phyloP scores from a whole-genome alignment of 2,329 filamentous ascomycete genomes.

The Colletotrichum sp. region DNA sequence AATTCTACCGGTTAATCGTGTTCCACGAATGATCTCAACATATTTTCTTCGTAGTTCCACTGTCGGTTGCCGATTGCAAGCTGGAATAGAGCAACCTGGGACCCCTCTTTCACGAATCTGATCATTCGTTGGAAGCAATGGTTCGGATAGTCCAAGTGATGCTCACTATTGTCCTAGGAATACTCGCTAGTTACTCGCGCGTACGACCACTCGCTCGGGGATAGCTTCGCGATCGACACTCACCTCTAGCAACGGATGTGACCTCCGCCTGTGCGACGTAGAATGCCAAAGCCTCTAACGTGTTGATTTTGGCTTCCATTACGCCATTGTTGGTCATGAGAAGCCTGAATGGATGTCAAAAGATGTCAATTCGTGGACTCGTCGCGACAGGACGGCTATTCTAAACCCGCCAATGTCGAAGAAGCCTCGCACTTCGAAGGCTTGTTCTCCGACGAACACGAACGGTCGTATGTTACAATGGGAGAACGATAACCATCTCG shows the following conservation, averaged over 20 bases:
- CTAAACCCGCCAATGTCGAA: not conserved
- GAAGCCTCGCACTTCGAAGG: rapidly evolving
- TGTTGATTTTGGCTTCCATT: not conserved
- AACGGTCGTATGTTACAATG: not conserved
- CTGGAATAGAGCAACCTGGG: not conserved
- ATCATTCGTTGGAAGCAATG: rapidly evolving
- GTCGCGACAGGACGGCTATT: not conserved
- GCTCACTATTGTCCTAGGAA: not conserved
- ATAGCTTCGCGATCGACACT: not conserved
- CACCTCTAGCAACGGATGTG: not conserved
- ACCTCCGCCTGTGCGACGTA: not conserved
- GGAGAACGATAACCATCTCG: rapidly evolving
- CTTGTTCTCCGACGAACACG: not conserved
- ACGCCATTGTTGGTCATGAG: rapidly evolving
- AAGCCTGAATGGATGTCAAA: not conserved
- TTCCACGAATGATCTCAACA: not conserved
- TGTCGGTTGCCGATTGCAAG: rapidly evolving
- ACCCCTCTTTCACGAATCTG: not conserved
- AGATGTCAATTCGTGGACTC: not conserved
- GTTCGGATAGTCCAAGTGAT: not conserved
- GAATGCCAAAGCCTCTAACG: not conserved
- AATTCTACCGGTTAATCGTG: not conserved
- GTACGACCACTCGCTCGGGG: not conserved
- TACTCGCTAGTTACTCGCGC: not conserved
- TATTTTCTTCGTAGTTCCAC: rapidly evolving